phyloP scores from a whole-genome alignment of 345 rosid genomes.

The sweet orange (Citrus sinensis) region DVS_A1.0 CM039161.1:4362501-4363000 shows the following conservation, averaged over 20 bases:
- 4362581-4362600: constrained; percentile 83
- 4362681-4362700: constrained; percentile 15
- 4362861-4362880: constrained; percentile 99
- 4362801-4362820: constrained; percentile 1
- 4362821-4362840: constrained; percentile 79
- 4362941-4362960: constrained; percentile 25
- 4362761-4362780: not conserved
- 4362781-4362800: not conserved
- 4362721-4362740: constrained; percentile 5
- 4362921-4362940: constrained; percentile 35
- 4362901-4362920: constrained; percentile 61
- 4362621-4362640: constrained; percentile 91
- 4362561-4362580: constrained; percentile 93
- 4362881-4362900: constrained; percentile 76
- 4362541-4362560: constrained; percentile 66
- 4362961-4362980: constrained; percentile 35
- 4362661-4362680: not conserved
- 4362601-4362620: constrained; percentile 84
- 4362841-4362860: constrained; percentile 88
- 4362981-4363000: constrained; percentile 24
- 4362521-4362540: constrained; percentile 66
- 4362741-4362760: not conserved
- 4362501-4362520: constrained; percentile 4
- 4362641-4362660: constrained; percentile 64
- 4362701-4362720: constrained; percentile 7